Base-by-base conservation (phyloP, 2,329 filamentous ascomycete genomes). In the Talaromyces sp. region DNA sequence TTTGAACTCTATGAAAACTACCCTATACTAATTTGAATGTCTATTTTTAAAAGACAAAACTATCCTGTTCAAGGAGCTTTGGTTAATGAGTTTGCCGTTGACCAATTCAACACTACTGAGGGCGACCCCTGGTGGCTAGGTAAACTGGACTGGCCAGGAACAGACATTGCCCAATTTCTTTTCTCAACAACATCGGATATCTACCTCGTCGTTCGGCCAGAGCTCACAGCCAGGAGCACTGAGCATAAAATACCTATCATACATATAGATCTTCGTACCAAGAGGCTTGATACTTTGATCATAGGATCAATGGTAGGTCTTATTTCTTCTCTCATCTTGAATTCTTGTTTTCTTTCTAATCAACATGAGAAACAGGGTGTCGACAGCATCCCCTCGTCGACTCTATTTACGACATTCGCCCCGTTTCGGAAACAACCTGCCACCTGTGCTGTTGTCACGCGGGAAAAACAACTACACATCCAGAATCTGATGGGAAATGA, bases 361-460 rank as follows among this genome's bases (percentile, higher is more conserved):
- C 11, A 19, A 46, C 24, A 11, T 26, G 11, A 11, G 1, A 8
- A 8, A 38, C 24, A 57, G 35, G 59, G 59, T 35, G 35, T 59
- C 12, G 58, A 61, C 26, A 65, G 56, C n/a, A 67, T 63, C 54
- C 68, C 58, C 43, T 67, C 65, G 9, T 66, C 64, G 1, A 64
- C 65, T 3, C 64, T 72, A 2, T 72, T 71, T 57, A 72, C 70
- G 2, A 66, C 70, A n/a, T 68, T 72, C 38, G 65, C 65, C 2
- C 63, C 68, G 1, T 67, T 71, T 19, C 65, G 62, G 21, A 53
- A 58, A n/a, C 61, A 63, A 24, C 48, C 56, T 10, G 59, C 59
- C n/a, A 56, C 63, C 11, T 69, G 68, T 53, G 65, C 65, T 3
- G 61, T 72, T 32, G 65, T 72, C 14, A 69, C 67, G 1, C 66